Conservation (phyloP, 2,329 filamentous ascomycete species). For the Pseudogymnoascus sp. region DNA sequence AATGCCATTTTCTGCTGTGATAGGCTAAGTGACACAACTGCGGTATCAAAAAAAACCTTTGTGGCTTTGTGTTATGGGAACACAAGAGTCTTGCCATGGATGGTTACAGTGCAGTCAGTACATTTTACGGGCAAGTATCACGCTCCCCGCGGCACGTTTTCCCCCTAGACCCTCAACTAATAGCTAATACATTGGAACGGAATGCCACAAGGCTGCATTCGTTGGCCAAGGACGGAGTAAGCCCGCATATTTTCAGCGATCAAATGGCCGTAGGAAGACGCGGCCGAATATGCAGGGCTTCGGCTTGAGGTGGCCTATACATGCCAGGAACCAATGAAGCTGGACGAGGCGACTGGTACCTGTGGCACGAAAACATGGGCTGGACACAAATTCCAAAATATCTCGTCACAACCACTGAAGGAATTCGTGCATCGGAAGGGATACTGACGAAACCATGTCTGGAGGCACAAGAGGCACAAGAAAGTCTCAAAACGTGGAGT, state of each 20-base stretch:
- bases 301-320: background rate
- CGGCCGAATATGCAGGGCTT: constrained; percentile 8
- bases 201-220: constrained; percentile 11
- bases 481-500: constrained; percentile 7
- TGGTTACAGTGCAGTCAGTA: background rate
- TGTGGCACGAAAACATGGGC: constrained; percentile 12
- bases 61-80: constrained; percentile 12
- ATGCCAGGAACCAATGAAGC: constrained; percentile 11
- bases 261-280: background rate
- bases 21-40: background rate
- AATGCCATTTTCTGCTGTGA: background rate
- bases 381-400: constrained; percentile 6
- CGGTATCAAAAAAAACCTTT: constrained; percentile 10
- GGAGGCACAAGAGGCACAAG: constrained; percentile 1
- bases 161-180: background rate
- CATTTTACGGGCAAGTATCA: constrained; percentile 1
- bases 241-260: constrained; percentile 5
- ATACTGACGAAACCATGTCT: background rate
- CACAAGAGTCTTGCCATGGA: background rate
- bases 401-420: background rate
- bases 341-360: background rate
- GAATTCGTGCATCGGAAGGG: constrained; percentile 7
- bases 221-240: constrained; percentile 5
- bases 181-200: constrained; percentile 8
- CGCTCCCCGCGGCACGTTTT: constrained; percentile 3